Evolutionary conservation across 805 yeast species (phyloP).

Genomic region (Komagataella phaffii): DNA sequence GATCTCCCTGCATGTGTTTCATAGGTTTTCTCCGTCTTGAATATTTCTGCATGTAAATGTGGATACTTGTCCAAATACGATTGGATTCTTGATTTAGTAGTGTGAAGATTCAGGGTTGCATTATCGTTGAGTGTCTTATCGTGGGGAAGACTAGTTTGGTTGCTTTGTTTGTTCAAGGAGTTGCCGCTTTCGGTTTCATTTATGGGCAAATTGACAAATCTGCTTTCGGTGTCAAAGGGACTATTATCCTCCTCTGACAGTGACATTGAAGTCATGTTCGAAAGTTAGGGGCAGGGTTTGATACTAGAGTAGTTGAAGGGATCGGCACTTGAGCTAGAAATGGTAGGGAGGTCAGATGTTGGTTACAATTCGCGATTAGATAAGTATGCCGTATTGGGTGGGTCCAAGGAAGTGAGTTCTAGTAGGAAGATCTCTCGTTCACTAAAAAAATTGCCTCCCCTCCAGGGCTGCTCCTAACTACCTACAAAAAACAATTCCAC

Average conservation of each 20-base stretch:
- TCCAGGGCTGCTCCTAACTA: not conserved
- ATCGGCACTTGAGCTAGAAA: not conserved
- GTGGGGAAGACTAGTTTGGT: not conserved
- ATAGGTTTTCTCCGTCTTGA: slow-evolving; percentile 75
- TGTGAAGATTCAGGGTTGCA: slow-evolving; percentile 16
- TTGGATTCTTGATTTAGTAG: slow-evolving; percentile 11
- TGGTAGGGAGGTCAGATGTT: not conserved
- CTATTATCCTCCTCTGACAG: not conserved
- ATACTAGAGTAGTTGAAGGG: not conserved
- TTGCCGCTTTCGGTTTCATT: not conserved
- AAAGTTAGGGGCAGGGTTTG: not conserved
- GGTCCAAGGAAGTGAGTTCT: not conserved
- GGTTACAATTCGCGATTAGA: not conserved
- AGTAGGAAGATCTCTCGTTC: not conserved
- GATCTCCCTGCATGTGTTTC: slow-evolving; percentile 41
- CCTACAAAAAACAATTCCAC: not conserved
- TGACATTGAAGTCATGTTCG: not conserved
- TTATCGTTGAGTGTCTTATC: slow-evolving; percentile 10
- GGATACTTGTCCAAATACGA: slow-evolving; percentile 9
- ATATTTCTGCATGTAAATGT: slow-evolving; percentile 22
- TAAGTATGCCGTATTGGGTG: not conserved
- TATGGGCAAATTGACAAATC: not conserved
- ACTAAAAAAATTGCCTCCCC: not conserved
- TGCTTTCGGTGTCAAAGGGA: not conserved
- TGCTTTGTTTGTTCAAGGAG: not conserved